Evolutionary conservation across 176 grass and related monocot genomes (phyloP).

Genomic region (Carex cristatella): DNA sequence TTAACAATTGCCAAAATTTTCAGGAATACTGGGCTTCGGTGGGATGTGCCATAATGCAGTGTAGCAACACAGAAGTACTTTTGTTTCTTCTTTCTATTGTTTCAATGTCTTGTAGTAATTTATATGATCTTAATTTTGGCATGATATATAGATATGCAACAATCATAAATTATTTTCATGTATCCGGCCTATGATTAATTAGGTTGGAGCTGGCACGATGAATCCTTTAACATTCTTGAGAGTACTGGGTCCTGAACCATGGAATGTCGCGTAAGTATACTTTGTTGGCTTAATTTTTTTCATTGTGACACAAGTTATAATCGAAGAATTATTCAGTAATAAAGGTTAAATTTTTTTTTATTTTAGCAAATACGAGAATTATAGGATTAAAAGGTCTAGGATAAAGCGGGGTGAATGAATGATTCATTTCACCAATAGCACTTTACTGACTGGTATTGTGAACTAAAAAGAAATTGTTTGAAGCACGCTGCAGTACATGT

Average conservation of each 20-base stretch:
- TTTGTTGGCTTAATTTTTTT: background rate
- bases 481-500: background rate
- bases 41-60: conserved; percentile 92
- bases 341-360: background rate
- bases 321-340: background rate
- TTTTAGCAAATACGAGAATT: background rate
- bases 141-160: background rate
- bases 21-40: conserved; percentile 98
- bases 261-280: conserved; percentile 87
- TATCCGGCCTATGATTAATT: conserved; percentile 7
- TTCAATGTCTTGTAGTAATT: background rate
- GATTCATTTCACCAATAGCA: background rate
- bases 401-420: background rate
- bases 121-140: background rate
- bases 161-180: background rate
- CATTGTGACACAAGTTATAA: background rate
- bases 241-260: conserved; percentile 84
- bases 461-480: background rate
- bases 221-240: conserved; percentile 87
- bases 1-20: background rate
- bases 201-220: conserved; percentile 98
- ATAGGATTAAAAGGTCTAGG: background rate
- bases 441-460: background rate
- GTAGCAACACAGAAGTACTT: conserved; percentile 86
- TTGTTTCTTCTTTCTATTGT: background rate